Percentiles rank a stretch among this genome's conserved stretches.
These are phyloP conservation scores for Aspergillus fumigatiaffinis DNA, from an alignment of 2,329 filamentous ascomycete genomes.

Conservation along the genomic window DNA sequence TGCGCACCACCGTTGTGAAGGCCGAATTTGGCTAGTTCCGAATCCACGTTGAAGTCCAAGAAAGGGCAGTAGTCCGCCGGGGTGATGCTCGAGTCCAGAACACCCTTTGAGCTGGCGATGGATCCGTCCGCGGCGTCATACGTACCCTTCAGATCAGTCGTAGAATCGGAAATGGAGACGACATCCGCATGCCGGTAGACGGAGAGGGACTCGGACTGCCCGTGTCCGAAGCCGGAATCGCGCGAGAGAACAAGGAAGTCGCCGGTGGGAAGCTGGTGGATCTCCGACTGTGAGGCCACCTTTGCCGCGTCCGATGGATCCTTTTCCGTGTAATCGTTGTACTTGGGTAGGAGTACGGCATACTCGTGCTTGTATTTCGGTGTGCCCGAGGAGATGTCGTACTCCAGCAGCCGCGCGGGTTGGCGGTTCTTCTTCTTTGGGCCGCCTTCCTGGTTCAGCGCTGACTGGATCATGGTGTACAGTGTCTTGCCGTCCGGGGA, in stretches of 20 bases:
- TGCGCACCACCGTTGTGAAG: constrained; percentile 64
- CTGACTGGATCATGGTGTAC: constrained; percentile 64
- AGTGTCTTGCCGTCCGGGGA: constrained; percentile 60
- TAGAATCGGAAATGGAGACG: constrained; percentile 57
- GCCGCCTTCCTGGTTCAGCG: constrained; percentile 60
- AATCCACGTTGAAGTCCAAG: constrained; percentile 64
- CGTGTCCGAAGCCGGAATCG: constrained; percentile 59
- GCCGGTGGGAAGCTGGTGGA: constrained; percentile 59
- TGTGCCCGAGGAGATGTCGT: constrained; percentile 50
- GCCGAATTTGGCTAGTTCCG: constrained; percentile 61
- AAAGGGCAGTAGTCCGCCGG: constrained; percentile 62
- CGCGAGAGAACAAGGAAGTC: constrained; percentile 66
- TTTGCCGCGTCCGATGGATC: constrained; percentile 43
- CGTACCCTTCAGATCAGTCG: constrained; percentile 56
- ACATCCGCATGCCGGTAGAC: constrained; percentile 67
- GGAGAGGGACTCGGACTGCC: constrained; percentile 50
- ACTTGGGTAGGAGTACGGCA: constrained; percentile 62
- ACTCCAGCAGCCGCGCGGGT: constrained; percentile 61
- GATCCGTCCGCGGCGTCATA: constrained; percentile 39
- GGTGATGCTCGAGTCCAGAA: constrained; percentile 51
- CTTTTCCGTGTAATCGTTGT: constrained; percentile 48
- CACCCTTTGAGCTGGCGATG: constrained; percentile 49
- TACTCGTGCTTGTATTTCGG: constrained; percentile 58
- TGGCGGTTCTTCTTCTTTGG: constrained; percentile 51
- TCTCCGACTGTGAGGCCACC: constrained; percentile 65